Conservation (phyloP, 192 early-diverging fungal genomes). For the Gorgonomyces haynaldii region DNA sequence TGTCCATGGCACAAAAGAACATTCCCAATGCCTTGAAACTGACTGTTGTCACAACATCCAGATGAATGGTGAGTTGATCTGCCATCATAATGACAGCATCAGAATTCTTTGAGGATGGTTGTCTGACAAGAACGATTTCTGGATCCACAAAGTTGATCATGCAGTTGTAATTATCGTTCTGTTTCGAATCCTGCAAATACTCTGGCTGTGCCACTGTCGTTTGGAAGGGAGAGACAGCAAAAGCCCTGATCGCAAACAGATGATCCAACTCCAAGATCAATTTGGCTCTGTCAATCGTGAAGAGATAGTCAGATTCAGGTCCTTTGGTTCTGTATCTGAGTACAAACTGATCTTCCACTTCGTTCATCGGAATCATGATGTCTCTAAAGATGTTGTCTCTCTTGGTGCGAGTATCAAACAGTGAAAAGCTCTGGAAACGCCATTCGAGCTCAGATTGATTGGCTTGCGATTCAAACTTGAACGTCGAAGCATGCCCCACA, state of each 20-base stretch:
- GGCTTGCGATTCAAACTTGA: slow-evolving; percentile 45
- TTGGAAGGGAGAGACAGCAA: slow-evolving; percentile 33
- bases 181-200: background rate
- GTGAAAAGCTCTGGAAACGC: slow-evolving; percentile 54
- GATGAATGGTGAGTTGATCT: slow-evolving; percentile 65
- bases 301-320: slow-evolving; percentile 41
- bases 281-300: slow-evolving; percentile 72
- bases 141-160: slow-evolving; percentile 66
- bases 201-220: slow-evolving; percentile 5
- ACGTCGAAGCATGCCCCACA: slow-evolving; percentile 18
- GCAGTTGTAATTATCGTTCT: background rate
- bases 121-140: slow-evolving; percentile 76
- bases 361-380: slow-evolving; percentile 59
- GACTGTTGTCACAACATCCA: slow-evolving; percentile 63
- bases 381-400: slow-evolving; percentile 70
- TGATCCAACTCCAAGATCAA: slow-evolving; percentile 82
- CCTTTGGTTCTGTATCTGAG: slow-evolving; percentile 25
- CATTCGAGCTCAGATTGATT: slow-evolving; percentile 57
- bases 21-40: slow-evolving; percentile 76
- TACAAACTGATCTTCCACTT: slow-evolving; percentile 50
- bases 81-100: slow-evolving; percentile 85
- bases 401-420: slow-evolving; percentile 68
- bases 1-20: slow-evolving; percentile 83
- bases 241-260: slow-evolving; percentile 62
- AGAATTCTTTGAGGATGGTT: slow-evolving; percentile 52